Evolutionary conservation across 139 green algal genomes (phyloP).

Genomic region (Microglena sp.): DNA sequence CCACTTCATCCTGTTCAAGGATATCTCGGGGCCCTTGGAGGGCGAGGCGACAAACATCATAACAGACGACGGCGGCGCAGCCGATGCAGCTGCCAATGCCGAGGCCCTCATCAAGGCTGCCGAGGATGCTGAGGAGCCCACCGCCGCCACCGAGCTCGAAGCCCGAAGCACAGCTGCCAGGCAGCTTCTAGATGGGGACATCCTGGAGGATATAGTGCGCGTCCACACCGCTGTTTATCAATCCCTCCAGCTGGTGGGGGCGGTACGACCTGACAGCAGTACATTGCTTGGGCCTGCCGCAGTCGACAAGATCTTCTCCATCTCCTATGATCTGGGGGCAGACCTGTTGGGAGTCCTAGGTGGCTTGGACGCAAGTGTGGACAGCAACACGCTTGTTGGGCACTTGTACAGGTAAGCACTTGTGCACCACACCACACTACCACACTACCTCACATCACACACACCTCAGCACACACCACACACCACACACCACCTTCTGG

Average conservation of each 20-base stretch:
- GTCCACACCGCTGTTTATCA: not conserved
- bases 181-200: conserved; percentile 49
- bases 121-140: not conserved
- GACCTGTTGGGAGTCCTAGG: conserved; percentile 15
- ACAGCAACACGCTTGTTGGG: conserved; percentile 28
- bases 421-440: no score
- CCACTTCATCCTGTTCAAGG: conserved; percentile 52
- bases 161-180: conserved; percentile 29
- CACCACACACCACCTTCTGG: no score
- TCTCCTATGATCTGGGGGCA: conserved; percentile 49
- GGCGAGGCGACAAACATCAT: not conserved
- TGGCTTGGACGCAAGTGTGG: conserved; percentile 19
- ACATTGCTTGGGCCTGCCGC: no score
- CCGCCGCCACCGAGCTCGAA: conserved; percentile 20
- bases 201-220: conserved; percentile 52
- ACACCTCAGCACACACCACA: no score
- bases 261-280: no score
- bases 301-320: no score
- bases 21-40: conserved; percentile 36
- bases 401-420: no score
- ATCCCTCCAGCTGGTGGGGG: no score
- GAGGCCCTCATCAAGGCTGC: not conserved
- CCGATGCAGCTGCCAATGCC: not conserved
- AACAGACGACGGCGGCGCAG: not conserved
- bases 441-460: no score